Percentiles rank a stretch among this genome's conserved stretches.
These are phyloP conservation scores for Alternaria hordeiaustralica DNA, from an alignment of 2,329 filamentous ascomycete species.

Conservation along the genomic window DNA sequence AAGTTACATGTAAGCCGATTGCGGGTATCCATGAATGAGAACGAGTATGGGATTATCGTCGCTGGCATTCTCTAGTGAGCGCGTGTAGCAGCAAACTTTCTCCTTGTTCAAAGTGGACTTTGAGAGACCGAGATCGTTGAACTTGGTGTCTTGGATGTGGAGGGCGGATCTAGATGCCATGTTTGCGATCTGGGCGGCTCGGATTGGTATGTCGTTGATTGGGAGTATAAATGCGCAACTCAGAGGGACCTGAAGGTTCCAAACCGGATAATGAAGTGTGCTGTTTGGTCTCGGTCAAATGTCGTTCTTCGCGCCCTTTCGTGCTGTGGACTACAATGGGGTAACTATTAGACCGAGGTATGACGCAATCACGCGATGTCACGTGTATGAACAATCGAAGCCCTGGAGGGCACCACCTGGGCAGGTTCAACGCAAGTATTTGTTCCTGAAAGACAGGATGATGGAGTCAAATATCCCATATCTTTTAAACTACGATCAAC, in stretches of 20 bases:
- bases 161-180: slow-evolving; percentile 32
- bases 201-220: background rate
- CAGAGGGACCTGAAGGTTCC: background rate
- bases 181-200: background rate
- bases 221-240: background rate
- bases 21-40: slow-evolving; percentile 43
- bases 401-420: too few relatives aligned
- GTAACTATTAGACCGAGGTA: background rate
- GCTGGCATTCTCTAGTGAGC: slow-evolving; percentile 27
- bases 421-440: background rate
- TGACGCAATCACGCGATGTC: slow-evolving; percentile 17
- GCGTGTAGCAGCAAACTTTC: slow-evolving; percentile 36
- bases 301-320: background rate
- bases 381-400: background rate
- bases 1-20: slow-evolving; percentile 37
- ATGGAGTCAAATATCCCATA: background rate
- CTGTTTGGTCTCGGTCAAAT: background rate
- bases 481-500: background rate
- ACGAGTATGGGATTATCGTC: slow-evolving; percentile 40
- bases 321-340: background rate
- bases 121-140: slow-evolving; percentile 33
- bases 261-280: background rate
- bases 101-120: slow-evolving; percentile 36
- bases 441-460: background rate
- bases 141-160: slow-evolving; percentile 37